Evolutionary conservation across 305 asterid species (phyloP), one percentile per base, ranked within the genome.

Genomic region (Rubia occidens): DNA sequence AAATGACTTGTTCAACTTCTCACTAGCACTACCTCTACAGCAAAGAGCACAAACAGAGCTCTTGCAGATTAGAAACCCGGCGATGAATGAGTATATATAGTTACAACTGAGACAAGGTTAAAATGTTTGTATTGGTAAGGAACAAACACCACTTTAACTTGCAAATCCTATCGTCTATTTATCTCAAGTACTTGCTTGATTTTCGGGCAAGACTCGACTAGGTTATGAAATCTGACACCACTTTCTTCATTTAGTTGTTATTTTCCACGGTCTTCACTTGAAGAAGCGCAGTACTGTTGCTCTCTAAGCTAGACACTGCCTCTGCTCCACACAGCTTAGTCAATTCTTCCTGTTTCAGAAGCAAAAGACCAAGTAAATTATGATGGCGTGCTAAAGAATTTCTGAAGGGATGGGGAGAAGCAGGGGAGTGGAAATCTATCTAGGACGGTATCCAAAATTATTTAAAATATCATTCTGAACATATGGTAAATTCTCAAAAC

Each of bases 271-370:
- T 83, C 3, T 60, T 75, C 24, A 87, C 62, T 69, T 85, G 81
- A 70, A 43, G 42, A 69, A 76, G 17, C 40, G 72, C 80, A 8
- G 65, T 54, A 74, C 79, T 79, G 58, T 76, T 71, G 39, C 77
- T 80, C 77, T 86, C 93, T 74, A 86, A 67, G 78, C 78, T 86
- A 51, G 91, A 78, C 60, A 85, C 77, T 8, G 81, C 82, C 17
- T 88, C 96, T 3, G 95, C 85, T 47, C 96, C 96, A 64, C 89
- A 78, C 68, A 85, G 39, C 79, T 75, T 80, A 1, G 80, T 84
- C 73, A 91, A 71, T 72, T 91, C 95, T 47, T 87, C 98, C 98
- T 91, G 95, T 71, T 78, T 49, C 72, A 68, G 47, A 69, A 73
- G 21, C 73, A 17, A 18, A 26, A 40, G 42, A 10, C 8, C 13